Percentiles rank a stretch among this genome's conserved stretches.
These are phyloP conservation scores for Fusarium burgessii DNA, from an alignment of 2,329 filamentous ascomycete species.

Conservation along the genomic window DNA sequence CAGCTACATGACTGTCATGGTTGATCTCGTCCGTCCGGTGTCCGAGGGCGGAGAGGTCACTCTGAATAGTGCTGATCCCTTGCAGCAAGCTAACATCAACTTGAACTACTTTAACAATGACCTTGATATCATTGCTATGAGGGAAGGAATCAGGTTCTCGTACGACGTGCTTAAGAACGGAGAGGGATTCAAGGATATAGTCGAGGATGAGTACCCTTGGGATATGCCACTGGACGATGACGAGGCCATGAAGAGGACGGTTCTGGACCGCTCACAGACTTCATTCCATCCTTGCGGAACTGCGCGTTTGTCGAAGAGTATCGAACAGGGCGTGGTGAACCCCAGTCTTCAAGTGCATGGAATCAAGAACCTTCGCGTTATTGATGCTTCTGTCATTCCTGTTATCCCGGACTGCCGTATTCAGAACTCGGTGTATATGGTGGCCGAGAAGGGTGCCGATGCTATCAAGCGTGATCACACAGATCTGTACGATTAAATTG, in stretches of 20 bases:
- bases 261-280: constrained; percentile 70
- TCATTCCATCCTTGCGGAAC: constrained; percentile 71
- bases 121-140: constrained; percentile 67
- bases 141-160: constrained; percentile 66
- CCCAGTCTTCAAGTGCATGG: constrained; percentile 64
- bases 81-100: constrained; percentile 66
- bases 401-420: constrained; percentile 67
- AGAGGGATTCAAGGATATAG: constrained; percentile 66
- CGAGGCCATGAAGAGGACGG: constrained; percentile 65
- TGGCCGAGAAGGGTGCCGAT: constrained; percentile 63
- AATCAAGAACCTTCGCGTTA: constrained; percentile 64
- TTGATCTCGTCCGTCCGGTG: constrained; percentile 58
- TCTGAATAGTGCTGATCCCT: constrained; percentile 68
- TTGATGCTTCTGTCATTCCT: constrained; percentile 68
- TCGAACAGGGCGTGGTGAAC: constrained; percentile 62
- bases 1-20: constrained; percentile 67
- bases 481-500: not conserved
- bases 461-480: not conserved
- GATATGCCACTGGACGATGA: constrained; percentile 67
- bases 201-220: constrained; percentile 69
- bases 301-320: constrained; percentile 62
- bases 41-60: constrained; percentile 65
- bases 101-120: constrained; percentile 70
- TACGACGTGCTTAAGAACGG: constrained; percentile 69
- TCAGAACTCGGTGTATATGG: constrained; percentile 71